Base-by-base conservation (phyloP, 2,329 filamentous ascomycete species). In the Aspergillus sp. region DNA sequence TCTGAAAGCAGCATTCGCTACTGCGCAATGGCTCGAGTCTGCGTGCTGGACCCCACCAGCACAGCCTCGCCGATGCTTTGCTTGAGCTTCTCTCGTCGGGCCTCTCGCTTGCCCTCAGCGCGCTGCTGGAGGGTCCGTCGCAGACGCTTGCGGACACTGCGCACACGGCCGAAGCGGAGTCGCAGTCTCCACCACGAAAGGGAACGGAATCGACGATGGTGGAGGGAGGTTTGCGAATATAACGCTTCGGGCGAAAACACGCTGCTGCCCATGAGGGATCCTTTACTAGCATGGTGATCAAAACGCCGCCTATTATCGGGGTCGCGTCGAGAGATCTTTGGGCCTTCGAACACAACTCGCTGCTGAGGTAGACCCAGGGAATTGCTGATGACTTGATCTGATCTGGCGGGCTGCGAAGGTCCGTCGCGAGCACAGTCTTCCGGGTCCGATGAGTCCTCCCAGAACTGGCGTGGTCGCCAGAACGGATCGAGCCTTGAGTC, bases 401-500 rank as follows among this genome's bases (percentile, higher is more conserved):
- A 49, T 42, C 54, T 34, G 25, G 45, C 5, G 25, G 32, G 4
- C 20, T 25, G 20, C 10, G 31, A 19, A 7, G 16, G 25, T 21
- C 46, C 47, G n/a, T 53, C 52, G 11, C 48, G 50, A 16, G 55
- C 53, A 9, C 58, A 55, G 16, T 75, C 71, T 36, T 77, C 75
- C 10, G 71, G 68, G 45, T 72, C 71, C 14, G 75, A 70, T 21
- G 82, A 68, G 36, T 80, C 81, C 36, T 85, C 81, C 82, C 82
- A 86, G 67, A 86, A 85, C n/a, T 78, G 78, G 34, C 79, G 78
- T 1, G 84, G 84, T 19, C 80, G 77, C 84, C 84, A 87, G 63
- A 86, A 83, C 1, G 84, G 82, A 58, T 85, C 79, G 5, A 84
- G 66, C 38, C 75, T 76, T 41, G 73, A 74, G 49, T 82, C 76